A percentile compares a stretch with the other conserved stretches of the same genome.
These are phyloP conservation scores for Pharus latifolius DNA, from an alignment of 176 grass and related monocot genomes.

Conservation along the genomic window DNA sequence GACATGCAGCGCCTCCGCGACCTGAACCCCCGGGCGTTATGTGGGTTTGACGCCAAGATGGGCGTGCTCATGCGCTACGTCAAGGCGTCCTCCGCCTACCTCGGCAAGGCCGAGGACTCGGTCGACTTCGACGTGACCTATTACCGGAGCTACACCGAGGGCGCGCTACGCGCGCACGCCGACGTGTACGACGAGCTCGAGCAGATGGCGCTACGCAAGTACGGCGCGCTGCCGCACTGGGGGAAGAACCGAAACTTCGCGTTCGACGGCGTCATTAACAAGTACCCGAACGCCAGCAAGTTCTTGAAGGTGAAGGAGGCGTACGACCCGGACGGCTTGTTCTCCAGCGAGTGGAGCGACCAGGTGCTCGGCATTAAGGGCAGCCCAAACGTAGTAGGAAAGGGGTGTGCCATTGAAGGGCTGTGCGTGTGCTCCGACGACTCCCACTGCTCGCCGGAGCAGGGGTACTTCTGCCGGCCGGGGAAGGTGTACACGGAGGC, in stretches of 20 bases:
- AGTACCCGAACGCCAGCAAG: background rate
- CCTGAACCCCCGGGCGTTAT: conserved; percentile 33
- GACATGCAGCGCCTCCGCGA: conserved; percentile 47
- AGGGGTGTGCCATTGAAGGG: conserved; percentile 29
- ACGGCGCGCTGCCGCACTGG: conserved; percentile 61
- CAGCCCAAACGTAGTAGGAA: background rate
- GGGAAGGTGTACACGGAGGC: conserved; percentile 22
- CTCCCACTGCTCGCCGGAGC: conserved; percentile 13
- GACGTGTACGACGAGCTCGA: conserved; percentile 78
- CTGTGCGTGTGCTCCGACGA: conserved; percentile 20
- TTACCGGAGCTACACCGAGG: conserved; percentile 41
- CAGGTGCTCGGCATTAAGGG: conserved; percentile 41
- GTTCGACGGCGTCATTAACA: conserved; percentile 23
- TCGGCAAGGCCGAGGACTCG: conserved; percentile 47
- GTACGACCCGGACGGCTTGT: conserved; percentile 39
- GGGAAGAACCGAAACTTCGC: conserved; percentile 76
- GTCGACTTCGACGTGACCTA: conserved; percentile 78
- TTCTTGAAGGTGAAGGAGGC: conserved; percentile 38
- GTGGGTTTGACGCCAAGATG: conserved; percentile 57
- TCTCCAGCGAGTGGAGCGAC: conserved; percentile 64
- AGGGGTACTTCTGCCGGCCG: conserved; percentile 4
- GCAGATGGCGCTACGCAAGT: conserved; percentile 72
- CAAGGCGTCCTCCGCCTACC: conserved; percentile 44
- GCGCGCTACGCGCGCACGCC: conserved; percentile 28
- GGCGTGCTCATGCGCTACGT: conserved; percentile 69